phyloP scores from a whole-genome alignment of 2,329 filamentous ascomycete species.

The Pseudonectria foliicola region DNA sequence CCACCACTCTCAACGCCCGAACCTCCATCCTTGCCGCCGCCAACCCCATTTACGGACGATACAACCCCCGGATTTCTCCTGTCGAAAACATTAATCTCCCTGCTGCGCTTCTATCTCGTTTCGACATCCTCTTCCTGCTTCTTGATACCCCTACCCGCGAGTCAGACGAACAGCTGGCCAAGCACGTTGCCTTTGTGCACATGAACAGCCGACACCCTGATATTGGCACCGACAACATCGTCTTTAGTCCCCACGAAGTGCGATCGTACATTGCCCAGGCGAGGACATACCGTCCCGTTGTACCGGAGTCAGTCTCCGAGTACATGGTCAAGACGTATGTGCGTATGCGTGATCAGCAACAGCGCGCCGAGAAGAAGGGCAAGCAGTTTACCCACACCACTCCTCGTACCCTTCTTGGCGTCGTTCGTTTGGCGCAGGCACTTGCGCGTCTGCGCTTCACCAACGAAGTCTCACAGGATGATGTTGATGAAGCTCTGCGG shows the following conservation, averaged over 20 bases:
- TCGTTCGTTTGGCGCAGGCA: constrained; percentile 88
- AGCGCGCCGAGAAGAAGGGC: constrained; percentile 82
- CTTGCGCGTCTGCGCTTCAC: constrained; percentile 88
- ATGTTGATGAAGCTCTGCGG: constrained; percentile 90
- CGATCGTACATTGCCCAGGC: constrained; percentile 94
- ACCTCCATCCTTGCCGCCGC: constrained; percentile 94
- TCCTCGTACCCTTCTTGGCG: constrained; percentile 84
- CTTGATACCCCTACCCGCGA: constrained; percentile 90
- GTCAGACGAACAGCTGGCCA: constrained; percentile 83
- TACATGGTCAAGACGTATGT: constrained; percentile 98
- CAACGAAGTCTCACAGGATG: constrained; percentile 75
- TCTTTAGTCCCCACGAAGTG: constrained; percentile 89
- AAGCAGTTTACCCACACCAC: constrained; percentile 93
- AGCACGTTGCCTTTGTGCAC: constrained; percentile 93
- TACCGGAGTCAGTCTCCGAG: constrained; percentile 80
- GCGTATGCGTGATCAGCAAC: constrained; percentile 84
- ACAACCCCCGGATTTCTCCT: constrained; percentile 94
- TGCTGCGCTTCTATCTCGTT: constrained; percentile 92
- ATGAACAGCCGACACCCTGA: constrained; percentile 95
- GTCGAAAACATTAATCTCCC: constrained; percentile 99
- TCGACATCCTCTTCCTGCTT: constrained; percentile 94
- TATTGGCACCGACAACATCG: constrained; percentile 49
- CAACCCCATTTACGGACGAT: constrained; percentile 94
- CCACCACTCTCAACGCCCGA: constrained; percentile 80
- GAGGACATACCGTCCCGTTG: constrained; percentile 77